Conservation (phyloP, 129 eudicot species). For the Ambrosia trifida region DNA sequence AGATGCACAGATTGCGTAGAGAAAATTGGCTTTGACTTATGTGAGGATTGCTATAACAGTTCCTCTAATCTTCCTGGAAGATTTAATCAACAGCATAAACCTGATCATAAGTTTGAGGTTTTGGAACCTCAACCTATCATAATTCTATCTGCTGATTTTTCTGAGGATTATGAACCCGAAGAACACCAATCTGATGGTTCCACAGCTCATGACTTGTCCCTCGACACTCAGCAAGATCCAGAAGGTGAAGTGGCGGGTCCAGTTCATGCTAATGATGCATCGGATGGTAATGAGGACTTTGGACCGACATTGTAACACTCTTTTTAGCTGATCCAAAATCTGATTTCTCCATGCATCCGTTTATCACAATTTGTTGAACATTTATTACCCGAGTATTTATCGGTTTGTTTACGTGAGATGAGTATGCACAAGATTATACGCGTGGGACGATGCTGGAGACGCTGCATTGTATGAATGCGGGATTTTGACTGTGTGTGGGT, state of each 20-base stretch:
- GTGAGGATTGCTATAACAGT: constrained; percentile 48
- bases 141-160: background rate
- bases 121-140: constrained; percentile 4
- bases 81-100: constrained; percentile 65
- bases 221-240: constrained; percentile 12
- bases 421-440: background rate
- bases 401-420: background rate
- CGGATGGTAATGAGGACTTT: background rate
- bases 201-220: constrained; percentile 8
- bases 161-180: constrained; percentile 11
- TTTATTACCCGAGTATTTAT: background rate
- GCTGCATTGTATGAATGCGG: background rate
- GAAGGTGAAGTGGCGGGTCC: constrained; percentile 13
- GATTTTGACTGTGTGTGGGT: background rate
- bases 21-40: constrained; percentile 55
- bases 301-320: background rate
- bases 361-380: background rate
- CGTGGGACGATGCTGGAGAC: background rate
- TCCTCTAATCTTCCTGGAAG: constrained; percentile 63
- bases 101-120: constrained; percentile 49
- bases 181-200: constrained; percentile 17
- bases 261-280: background rate
- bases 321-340: background rate
- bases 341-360: background rate
- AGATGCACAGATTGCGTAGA: constrained; percentile 56